phyloP scores from a whole-genome alignment of 2,329 filamentous ascomycete genomes.

The Penicillium paneum region DNA sequence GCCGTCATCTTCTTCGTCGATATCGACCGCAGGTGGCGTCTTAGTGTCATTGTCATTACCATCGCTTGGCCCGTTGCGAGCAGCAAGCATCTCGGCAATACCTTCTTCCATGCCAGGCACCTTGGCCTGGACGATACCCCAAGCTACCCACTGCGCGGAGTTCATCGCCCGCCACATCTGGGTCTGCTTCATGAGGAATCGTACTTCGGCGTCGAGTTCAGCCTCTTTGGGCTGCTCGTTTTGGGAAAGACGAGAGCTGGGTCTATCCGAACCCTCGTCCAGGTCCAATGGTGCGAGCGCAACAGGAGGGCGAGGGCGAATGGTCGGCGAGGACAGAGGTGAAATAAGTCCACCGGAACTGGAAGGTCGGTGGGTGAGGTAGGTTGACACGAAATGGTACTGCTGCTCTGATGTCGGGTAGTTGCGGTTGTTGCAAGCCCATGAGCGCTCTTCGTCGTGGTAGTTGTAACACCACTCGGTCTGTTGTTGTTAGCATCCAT shows the following conservation, averaged over 20 bases:
- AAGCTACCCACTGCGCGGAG: slow-evolving; percentile 87
- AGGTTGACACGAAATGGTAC: slow-evolving; percentile 77
- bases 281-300: slow-evolving; percentile 70
- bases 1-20: slow-evolving; percentile 66
- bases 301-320: slow-evolving; percentile 54
- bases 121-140: slow-evolving; percentile 95
- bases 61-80: slow-evolving; percentile 14
- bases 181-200: slow-evolving; percentile 72
- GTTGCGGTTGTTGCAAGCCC: slow-evolving; percentile 62
- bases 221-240: slow-evolving; percentile 63
- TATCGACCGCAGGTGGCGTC: slow-evolving; percentile 40
- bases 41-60: slow-evolving; percentile 19
- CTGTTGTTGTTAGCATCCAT: slow-evolving; percentile 33
- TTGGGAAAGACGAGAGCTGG: slow-evolving; percentile 53
- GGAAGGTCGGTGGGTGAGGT: slow-evolving; percentile 75
- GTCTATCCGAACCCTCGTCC: slow-evolving; percentile 60
- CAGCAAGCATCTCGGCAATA: slow-evolving; percentile 20
- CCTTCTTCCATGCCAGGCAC: slow-evolving; percentile 65
- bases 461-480: slow-evolving; percentile 99
- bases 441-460: slow-evolving; percentile 65
- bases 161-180: slow-evolving; percentile 83
- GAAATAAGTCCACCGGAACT: slow-evolving; percentile 23
- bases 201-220: slow-evolving; percentile 63
- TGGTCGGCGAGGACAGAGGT: slow-evolving; percentile 30
- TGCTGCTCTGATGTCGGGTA: slow-evolving; percentile 84